These are phyloP conservation scores for Phyllostachys edulis DNA, from an alignment of 176 grass and related monocot genomes.

Conservation along the genomic window DNA sequence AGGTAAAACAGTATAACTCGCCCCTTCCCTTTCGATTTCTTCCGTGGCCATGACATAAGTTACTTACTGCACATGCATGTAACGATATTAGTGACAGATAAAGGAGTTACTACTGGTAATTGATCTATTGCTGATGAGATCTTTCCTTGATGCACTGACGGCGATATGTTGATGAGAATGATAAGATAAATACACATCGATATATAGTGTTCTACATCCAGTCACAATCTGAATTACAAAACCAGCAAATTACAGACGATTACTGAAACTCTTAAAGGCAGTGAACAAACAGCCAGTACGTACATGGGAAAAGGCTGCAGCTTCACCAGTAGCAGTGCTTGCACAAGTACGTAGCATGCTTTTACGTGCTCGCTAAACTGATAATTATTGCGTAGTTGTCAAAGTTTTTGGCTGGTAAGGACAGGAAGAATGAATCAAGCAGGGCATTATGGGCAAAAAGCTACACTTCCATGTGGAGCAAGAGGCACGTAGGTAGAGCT, in stretches of 20 bases:
- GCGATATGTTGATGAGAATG: background rate
- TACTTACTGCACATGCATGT: background rate
- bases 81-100: background rate
- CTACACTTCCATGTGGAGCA: conserved; percentile 17
- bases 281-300: background rate
- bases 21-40: background rate
- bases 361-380: conserved; percentile 38
- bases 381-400: conserved; percentile 5
- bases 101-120: background rate
- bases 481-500: background rate
- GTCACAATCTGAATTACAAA: background rate
- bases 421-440: conserved; percentile 5
- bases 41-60: background rate
- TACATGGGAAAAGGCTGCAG: background rate
- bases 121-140: background rate
- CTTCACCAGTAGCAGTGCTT: background rate
- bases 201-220: background rate
- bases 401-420: background rate
- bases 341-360: conserved; percentile 5
- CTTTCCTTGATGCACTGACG: background rate
- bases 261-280: background rate
- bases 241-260: background rate
- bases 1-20: conserved; percentile 14
- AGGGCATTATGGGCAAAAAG: background rate
- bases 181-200: background rate